phyloP scores from a whole-genome alignment of 2,329 filamentous ascomycete species.

The Eutypella sp. region DNA sequence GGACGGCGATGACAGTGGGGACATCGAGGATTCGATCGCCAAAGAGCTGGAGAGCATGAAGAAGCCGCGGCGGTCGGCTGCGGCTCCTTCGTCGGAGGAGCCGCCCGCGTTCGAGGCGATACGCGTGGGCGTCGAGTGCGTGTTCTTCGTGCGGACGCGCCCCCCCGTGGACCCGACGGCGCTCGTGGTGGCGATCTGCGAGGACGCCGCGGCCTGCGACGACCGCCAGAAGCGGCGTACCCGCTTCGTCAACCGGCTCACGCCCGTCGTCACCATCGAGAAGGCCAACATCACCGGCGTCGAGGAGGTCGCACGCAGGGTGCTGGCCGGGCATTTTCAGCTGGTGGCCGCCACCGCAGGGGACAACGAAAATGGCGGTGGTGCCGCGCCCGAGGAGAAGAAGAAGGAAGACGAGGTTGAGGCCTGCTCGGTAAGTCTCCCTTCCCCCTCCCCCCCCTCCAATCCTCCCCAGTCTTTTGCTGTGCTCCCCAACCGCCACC shows the following conservation, averaged over 20 bases:
- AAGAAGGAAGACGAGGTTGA: conserved; percentile 9
- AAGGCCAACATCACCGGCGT: conserved; percentile 67
- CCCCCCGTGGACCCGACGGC: conserved; percentile 51
- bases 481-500: neutral
- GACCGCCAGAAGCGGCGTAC: conserved; percentile 40
- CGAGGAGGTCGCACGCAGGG: conserved; percentile 56
- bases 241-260: conserved; percentile 57
- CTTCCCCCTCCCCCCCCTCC: no score
- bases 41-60: conserved; percentile 66
- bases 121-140: conserved; percentile 53
- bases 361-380: conserved; percentile 9
- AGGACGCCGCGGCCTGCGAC: conserved; percentile 43
- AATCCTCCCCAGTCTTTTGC: neutral
- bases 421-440: conserved; percentile 38
- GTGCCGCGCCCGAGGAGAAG: neutral
- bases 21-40: conserved; percentile 69
- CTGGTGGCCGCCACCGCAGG: conserved; percentile 25
- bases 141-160: conserved; percentile 57
- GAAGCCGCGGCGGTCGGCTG: no score
- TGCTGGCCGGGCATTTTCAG: conserved; percentile 60
- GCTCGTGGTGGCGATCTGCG: conserved; percentile 50
- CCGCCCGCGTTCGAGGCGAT: conserved; percentile 47
- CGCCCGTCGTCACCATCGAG: conserved; percentile 41
- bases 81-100: conserved; percentile 29
- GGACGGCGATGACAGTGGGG: conserved; percentile 44